Evolutionary conservation across 208 protist genomes (phyloP), one percentile per base, ranked within the genome.

Genomic region (Leishmania martiniquensis): DNA sequence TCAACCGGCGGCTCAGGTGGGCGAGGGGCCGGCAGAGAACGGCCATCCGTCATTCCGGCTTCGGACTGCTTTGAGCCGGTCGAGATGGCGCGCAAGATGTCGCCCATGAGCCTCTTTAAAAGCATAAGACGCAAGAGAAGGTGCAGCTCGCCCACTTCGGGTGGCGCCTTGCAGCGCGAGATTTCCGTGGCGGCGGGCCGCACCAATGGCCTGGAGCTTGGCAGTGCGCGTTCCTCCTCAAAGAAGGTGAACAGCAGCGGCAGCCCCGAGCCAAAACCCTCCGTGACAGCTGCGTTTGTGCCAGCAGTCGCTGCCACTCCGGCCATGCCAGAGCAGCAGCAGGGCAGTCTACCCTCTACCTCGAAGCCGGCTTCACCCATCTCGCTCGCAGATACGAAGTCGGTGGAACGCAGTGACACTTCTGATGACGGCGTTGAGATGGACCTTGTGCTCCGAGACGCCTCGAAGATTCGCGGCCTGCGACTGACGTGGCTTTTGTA

Each of bases 401-500:
- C 10, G 25, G 47, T 69, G 5, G 71, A 72, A 49, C 62, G 71
- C 76, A 73, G 73, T 67, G 59, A 52, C 51, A 83, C 72, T 37
- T 44, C 47, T 5, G 60, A 52, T 42, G 44, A 65, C 17, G 49
- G 73, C 17, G 60, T 80, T 45, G 77, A 74, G 57, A 86, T 95
- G 78, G 82, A 93, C 29, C 42, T 78, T 17, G 85, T 96, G 55
- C 82, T 96, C 60, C 76, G 85, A 59, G 81, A 92, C 20, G 89
- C 89, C 15, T 85, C 89, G 5, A 72, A 80, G 54, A 66, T 88
- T 25, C 85, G 79, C 42, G 93, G 93, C 5, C 76, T 97, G 44
- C 84, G 87, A 29, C 84, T 95, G 32, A 89, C 72, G 39, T 97
- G 91, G 90, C 62, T 96, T 37, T 67, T 96, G 7, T 92, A 88